phyloP scores from a whole-genome alignment of 2,329 filamentous ascomycete genomes.

The Hypoxylon sp. region DNA sequence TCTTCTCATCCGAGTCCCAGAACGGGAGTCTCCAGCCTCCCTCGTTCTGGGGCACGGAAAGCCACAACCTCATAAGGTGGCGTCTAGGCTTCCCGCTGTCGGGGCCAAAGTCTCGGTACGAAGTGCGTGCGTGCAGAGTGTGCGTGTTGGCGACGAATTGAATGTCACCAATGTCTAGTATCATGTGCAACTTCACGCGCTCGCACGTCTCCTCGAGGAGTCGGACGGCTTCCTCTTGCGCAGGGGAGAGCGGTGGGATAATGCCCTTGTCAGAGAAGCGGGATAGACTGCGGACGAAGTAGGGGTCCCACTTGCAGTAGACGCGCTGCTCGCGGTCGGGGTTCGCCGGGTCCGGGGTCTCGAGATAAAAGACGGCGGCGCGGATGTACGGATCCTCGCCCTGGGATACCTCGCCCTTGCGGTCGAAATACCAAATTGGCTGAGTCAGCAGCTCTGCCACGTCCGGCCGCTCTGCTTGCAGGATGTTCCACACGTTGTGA shows the following conservation, averaged over 20 bases:
- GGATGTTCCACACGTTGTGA: constrained; percentile 82
- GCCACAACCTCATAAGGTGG: constrained; percentile 85
- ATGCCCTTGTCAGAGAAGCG: constrained; percentile 77
- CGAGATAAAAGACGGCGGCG: constrained; percentile 78
- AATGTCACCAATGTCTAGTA: constrained; percentile 86
- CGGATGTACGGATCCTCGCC: constrained; percentile 80
- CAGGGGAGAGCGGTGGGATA: constrained; percentile 75
- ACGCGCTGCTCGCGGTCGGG: constrained; percentile 68
- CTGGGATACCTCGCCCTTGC: constrained; percentile 81
- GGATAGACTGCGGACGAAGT: constrained; percentile 79
- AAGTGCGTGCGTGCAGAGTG: constrained; percentile 81
- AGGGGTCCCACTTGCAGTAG: constrained; percentile 90
- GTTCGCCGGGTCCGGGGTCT: constrained; percentile 56
- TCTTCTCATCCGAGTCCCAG: constrained; percentile 82
- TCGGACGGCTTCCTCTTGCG: constrained; percentile 72
- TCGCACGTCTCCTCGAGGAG: constrained; percentile 81
- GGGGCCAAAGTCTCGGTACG: constrained; percentile 73
- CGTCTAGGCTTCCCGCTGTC: constrained; percentile 71
- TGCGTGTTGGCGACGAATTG: constrained; percentile 86
- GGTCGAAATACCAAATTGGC: constrained; percentile 91
- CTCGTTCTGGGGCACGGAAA: constrained; percentile 81
- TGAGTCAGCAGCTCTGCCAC: constrained; percentile 77
- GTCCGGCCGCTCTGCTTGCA: constrained; percentile 79
- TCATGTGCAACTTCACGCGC: constrained; percentile 80
- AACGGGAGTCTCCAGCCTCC: constrained; percentile 88